phyloP scores from a whole-genome alignment of 2,329 filamentous ascomycete species.

The Lecanoromycetidae sp. region DNA sequence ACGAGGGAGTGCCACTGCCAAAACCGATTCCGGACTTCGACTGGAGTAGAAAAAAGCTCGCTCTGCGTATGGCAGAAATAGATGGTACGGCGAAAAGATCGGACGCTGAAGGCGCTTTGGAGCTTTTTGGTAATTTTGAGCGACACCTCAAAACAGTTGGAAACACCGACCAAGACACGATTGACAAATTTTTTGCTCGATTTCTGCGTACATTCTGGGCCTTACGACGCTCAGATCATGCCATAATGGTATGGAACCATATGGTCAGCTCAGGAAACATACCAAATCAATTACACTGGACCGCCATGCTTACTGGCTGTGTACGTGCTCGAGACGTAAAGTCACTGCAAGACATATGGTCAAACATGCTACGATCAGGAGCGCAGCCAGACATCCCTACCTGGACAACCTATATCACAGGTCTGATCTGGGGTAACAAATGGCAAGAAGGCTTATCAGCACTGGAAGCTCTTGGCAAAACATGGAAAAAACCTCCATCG shows the following conservation, averaged over 20 bases:
- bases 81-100: background rate
- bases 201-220: slow-evolving; percentile 39
- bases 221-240: slow-evolving; percentile 31
- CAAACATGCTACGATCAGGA: slow-evolving; percentile 45
- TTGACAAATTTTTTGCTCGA: slow-evolving; percentile 28
- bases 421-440: slow-evolving; percentile 47
- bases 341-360: slow-evolving; percentile 58
- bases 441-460: slow-evolving; percentile 47
- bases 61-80: background rate
- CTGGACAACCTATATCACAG: slow-evolving; percentile 61
- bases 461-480: slow-evolving; percentile 51
- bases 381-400: slow-evolving; percentile 50
- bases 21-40: background rate
- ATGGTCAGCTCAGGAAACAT: slow-evolving; percentile 42
- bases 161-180: background rate
- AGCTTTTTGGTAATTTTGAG: slow-evolving; percentile 5
- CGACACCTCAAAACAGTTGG: background rate
- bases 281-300: slow-evolving; percentile 57
- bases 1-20: background rate
- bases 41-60: background rate
- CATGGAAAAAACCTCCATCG: slow-evolving; percentile 37
- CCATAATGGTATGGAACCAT: slow-evolving; percentile 46
- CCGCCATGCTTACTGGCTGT: slow-evolving; percentile 60
- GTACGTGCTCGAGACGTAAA: slow-evolving; percentile 45
- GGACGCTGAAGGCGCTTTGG: background rate